phyloP scores from a whole-genome alignment of 352 stramenopile genomes.

The Aphanomyces euteiches region DNA sequence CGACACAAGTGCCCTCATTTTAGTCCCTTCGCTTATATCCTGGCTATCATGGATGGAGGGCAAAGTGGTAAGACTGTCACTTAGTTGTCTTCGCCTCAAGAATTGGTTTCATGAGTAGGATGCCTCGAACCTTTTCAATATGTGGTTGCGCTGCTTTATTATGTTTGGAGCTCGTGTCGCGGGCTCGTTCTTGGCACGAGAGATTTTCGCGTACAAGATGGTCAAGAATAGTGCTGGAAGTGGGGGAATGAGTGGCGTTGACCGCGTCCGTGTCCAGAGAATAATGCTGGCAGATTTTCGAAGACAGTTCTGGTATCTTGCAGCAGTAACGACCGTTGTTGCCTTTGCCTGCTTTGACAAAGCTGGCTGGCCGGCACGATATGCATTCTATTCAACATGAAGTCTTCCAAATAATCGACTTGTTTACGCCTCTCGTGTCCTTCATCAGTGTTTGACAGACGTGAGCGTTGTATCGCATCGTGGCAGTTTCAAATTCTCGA shows the following conservation, averaged over 20 bases:
- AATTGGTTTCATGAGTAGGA: neutral
- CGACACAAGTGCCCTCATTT: slow-evolving; percentile 77
- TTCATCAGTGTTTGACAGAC: no score
- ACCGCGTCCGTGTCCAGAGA: slow-evolving; percentile 73
- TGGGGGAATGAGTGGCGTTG: slow-evolving; percentile 49
- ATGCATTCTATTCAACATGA: slow-evolving; percentile 22
- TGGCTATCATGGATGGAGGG: slow-evolving; percentile 73
- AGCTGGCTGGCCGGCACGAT: slow-evolving; percentile 14
- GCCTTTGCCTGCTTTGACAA: slow-evolving; percentile 81
- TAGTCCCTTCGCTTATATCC: slow-evolving; percentile 76
- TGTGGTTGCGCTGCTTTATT: slow-evolving; percentile 80
- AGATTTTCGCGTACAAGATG: slow-evolving; percentile 85
- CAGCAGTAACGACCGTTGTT: slow-evolving; percentile 72
- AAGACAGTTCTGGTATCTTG: slow-evolving; percentile 84
- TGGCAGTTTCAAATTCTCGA: no score
- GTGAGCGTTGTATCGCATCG: no score
- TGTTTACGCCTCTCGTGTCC: no score
- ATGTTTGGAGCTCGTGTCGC: slow-evolving; percentile 76
- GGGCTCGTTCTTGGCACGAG: slow-evolving; percentile 67
- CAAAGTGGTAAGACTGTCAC: slow-evolving; percentile 47
- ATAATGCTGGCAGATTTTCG: slow-evolving; percentile 85
- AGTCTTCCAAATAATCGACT: neutral
- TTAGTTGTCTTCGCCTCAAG: neutral
- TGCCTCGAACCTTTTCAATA: slow-evolving; percentile 44
- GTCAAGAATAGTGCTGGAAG: slow-evolving; percentile 53